Base-by-base conservation (phyloP, 441 rosid genomes). In the Croton laevigatus region DNA sequence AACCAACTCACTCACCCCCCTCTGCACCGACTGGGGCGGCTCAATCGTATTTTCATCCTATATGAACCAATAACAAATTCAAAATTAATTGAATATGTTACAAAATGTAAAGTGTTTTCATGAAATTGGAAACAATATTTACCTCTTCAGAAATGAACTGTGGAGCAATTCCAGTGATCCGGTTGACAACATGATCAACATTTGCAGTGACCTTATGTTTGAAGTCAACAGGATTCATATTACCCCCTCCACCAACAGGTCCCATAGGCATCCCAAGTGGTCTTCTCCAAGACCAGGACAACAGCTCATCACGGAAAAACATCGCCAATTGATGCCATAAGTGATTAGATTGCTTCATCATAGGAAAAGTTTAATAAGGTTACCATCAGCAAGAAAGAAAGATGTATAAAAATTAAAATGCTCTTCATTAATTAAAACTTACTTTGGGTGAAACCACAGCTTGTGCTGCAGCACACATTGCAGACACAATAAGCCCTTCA, bases 211-310 rank as follows among this genome's bases (percentile, higher is more conserved):
- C 87, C 89, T 90, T 96, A 60, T 74, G 84, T 73, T 87, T 90
- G 71, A 96, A 91, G 69, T 93, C 98, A 14, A 68, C 70, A 6
- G 95, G 89, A 79, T 89, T 91, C 84, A 86, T 65, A 67, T 77
- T 72, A 71, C 90, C 83, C 45, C 86, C 82, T 17, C 94, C 96
- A 65, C 79, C 85, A 66, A 81, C 79, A 32, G 89, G 74, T 8
- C 81, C 85, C 70, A 78, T 48, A n/a, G 93, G 89, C 82, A 88
- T 76, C 27, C 96, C 92, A 0, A 81, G 85, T 16, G 97, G 96
- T 79, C 96, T 83, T 82, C 94, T 93, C 96, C 98, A 95, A 64
- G 91, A 90, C 97, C 98, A 90, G 10, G 97, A 96, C 53, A 91
- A 81, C 69, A 96, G 86, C 81, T 93, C 97, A 74, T 96, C 99